A percentile compares a stretch with the other conserved stretches of the same genome.
Conservation (phyloP, 805 yeast species). For the Saccharomyces jurei region DNA sequence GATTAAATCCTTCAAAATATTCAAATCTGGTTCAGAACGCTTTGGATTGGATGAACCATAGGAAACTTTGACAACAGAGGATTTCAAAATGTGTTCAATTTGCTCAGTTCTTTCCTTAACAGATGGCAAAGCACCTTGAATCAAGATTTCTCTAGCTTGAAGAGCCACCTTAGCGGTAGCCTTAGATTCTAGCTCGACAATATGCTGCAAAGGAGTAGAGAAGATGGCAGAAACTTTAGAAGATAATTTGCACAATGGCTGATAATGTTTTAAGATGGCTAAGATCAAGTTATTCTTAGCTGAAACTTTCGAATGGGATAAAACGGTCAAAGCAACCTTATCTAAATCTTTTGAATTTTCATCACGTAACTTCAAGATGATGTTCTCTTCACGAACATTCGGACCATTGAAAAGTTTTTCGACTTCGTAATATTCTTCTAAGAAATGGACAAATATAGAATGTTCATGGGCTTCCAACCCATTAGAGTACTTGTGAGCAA, state of each 20-base stretch:
- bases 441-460: slow-evolving; percentile 57
- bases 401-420: slow-evolving; percentile 75
- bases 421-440: slow-evolving; percentile 65
- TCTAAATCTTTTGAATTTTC: slow-evolving; percentile 69
- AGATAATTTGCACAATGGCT: slow-evolving; percentile 65
- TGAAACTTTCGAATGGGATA: slow-evolving; percentile 89
- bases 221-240: slow-evolving; percentile 61
- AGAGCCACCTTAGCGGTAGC: slow-evolving; percentile 88
- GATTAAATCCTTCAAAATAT: slow-evolving; percentile 79
- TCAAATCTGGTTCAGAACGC: slow-evolving; percentile 75
- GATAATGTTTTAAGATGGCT: slow-evolving; percentile 78
- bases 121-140: slow-evolving; percentile 95
- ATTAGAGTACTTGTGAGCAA: slow-evolving; percentile 59
- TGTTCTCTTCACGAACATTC: slow-evolving; percentile 78
- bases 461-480: slow-evolving; percentile 85
- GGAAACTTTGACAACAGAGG: slow-evolving; percentile 80
- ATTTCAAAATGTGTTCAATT: slow-evolving; percentile 87
- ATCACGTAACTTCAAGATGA: slow-evolving; percentile 78
- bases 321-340: slow-evolving; percentile 61
- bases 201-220: slow-evolving; percentile 61
- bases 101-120: slow-evolving; percentile 94
- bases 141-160: slow-evolving; percentile 91
- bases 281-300: slow-evolving; percentile 85
- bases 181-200: slow-evolving; percentile 85
- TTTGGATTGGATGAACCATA: slow-evolving; percentile 77